These are phyloP conservation scores for Coemansia sp. DNA, from an alignment of 192 early-diverging fungal genomes.

Conservation along the genomic window DNA sequence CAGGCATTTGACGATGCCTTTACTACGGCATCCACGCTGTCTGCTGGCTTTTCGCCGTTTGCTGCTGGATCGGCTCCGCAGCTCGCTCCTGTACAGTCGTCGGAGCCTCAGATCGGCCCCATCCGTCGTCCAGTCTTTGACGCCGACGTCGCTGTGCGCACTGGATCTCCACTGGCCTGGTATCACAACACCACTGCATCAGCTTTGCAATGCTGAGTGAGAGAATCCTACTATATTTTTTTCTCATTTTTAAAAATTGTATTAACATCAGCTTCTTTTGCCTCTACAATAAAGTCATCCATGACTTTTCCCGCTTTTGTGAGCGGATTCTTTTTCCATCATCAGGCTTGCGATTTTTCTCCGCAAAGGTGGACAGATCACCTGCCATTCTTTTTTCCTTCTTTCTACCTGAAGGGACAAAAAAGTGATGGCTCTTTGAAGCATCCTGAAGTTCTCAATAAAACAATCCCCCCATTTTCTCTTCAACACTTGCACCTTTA, in stretches of 20 bases:
- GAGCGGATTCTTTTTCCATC: too few species aligned
- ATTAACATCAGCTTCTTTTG: not conserved
- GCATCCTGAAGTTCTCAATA: too few species aligned
- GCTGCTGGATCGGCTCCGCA: not conserved
- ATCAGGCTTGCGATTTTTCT: too few species aligned
- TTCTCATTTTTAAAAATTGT: not conserved
- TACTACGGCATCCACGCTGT: not conserved
- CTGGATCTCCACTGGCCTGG: slow-evolving; percentile 48
- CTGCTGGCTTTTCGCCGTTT: not conserved
- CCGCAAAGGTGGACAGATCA: not conserved
- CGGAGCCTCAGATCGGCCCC: too few species aligned
- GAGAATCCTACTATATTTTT: not conserved
- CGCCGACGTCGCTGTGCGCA: slow-evolving; percentile 28
- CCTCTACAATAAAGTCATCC: too few species aligned
- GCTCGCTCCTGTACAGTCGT: not conserved
- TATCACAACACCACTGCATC: slow-evolving; percentile 28
- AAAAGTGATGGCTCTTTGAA: slow-evolving; percentile 2
- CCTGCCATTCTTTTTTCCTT: too few species aligned
- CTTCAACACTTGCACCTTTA: not conserved
- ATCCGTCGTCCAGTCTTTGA: slow-evolving; percentile 23
- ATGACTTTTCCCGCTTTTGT: too few species aligned
- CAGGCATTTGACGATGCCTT: slow-evolving; percentile 6
- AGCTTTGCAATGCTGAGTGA: slow-evolving; percentile 33
- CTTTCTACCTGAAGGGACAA: not conserved
- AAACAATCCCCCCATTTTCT: not conserved